Conservation (phyloP, 192 early-diverging fungal species). For the Podila epigama region DNA sequence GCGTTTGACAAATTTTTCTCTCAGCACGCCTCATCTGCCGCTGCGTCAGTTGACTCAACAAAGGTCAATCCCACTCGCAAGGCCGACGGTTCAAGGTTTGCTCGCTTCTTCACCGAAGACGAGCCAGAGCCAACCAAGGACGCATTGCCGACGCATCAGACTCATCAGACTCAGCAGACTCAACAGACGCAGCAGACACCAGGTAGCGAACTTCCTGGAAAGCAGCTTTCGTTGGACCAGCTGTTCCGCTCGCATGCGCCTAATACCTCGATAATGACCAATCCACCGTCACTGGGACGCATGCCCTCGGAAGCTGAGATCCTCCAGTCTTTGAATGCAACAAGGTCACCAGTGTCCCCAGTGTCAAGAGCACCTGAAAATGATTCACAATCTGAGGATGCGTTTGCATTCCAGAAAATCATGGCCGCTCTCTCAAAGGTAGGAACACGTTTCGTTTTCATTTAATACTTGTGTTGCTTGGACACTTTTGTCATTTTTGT, state of each 20-base stretch:
- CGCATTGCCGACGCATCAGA: too few species aligned
- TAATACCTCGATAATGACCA: constrained; percentile 3
- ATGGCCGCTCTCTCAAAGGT: constrained; percentile 61
- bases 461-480: not conserved
- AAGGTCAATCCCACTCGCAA: constrained; percentile 18
- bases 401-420: constrained; percentile 61
- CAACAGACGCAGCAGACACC: not conserved
- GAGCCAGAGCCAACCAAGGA: constrained; percentile 44
- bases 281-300: constrained; percentile 20
- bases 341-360: constrained; percentile 12
- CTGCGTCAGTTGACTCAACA: constrained; percentile 4
- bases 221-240: constrained; percentile 54
- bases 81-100: constrained; percentile 64
- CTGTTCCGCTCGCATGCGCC: constrained; percentile 58
- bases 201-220: constrained; percentile 28
- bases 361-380: constrained; percentile 4
- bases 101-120: constrained; percentile 62
- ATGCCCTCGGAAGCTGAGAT: constrained; percentile 66
- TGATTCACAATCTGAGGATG: constrained; percentile 48
- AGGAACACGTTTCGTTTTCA: not conserved
- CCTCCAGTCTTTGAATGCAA: constrained; percentile 53
- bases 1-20: constrained; percentile 58
- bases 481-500: not conserved
- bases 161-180: not conserved
- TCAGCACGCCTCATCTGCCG: constrained; percentile 48